Evolutionary conservation across 1,139 yeast genomes (phyloP).

Genomic region (Kodamaea arcana): DNA sequence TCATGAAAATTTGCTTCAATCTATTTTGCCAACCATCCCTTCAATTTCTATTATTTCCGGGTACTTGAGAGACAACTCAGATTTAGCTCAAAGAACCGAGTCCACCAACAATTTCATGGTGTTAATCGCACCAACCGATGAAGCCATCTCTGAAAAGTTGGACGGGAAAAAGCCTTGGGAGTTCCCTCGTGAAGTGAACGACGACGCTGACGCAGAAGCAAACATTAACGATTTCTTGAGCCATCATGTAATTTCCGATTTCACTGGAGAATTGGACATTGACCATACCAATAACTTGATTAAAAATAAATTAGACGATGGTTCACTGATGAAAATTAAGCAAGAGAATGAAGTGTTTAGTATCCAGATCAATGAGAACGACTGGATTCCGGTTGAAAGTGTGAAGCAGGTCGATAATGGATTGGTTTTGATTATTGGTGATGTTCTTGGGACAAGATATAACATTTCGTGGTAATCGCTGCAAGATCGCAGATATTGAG

Average conservation of each 20-base stretch:
- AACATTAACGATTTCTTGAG: conserved; percentile 51
- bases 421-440: conserved; percentile 31
- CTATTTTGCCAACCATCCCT: conserved; percentile 41
- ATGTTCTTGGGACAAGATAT: conserved; percentile 12
- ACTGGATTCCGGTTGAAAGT: conserved; percentile 32
- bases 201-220: conserved; percentile 37
- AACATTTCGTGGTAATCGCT: no score
- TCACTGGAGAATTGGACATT: conserved; percentile 17
- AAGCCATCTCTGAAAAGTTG: conserved; percentile 40
- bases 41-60: conserved; percentile 50
- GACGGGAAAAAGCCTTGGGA: conserved; percentile 61
- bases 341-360: conserved; percentile 35
- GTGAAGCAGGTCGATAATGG: conserved; percentile 57
- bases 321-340: conserved; percentile 39
- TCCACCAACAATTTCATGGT: conserved; percentile 32
- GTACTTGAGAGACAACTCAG: conserved; percentile 51
- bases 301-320: conserved; percentile 33
- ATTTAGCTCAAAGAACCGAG: conserved; percentile 40
- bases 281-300: conserved; percentile 19
- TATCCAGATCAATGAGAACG: conserved; percentile 19
- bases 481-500: no score
- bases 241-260: conserved; percentile 45
- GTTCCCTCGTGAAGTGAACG: conserved; percentile 44
- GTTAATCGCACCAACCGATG: conserved; percentile 60
- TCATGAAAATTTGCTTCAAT: conserved; percentile 21